Conservation (phyloP, 208 protist species). For the Strigomonas oncopelti region DNA sequence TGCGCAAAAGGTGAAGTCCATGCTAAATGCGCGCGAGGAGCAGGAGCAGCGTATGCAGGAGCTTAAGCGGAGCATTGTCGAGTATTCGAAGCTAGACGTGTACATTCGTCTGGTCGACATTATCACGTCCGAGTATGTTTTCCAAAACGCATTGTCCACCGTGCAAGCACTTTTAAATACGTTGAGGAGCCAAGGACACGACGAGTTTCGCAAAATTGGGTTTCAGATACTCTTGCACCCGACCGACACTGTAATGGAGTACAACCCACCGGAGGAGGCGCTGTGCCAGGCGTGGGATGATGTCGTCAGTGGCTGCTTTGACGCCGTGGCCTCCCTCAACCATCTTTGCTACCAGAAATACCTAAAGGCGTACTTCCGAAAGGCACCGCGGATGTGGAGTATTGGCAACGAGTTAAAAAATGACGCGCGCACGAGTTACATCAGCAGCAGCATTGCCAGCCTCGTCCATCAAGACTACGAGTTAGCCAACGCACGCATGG, state of each 20-base stretch:
- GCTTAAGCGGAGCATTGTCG: slow-evolving; percentile 89
- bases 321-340: slow-evolving; percentile 41
- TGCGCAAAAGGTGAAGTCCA: slow-evolving; percentile 85
- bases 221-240: slow-evolving; percentile 88
- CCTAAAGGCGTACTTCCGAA: slow-evolving; percentile 76
- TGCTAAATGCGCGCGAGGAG: slow-evolving; percentile 88
- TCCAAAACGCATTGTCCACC: slow-evolving; percentile 59
- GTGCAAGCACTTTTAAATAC: slow-evolving; percentile 70
- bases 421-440: slow-evolving; percentile 63
- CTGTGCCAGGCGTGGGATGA: slow-evolving; percentile 60
- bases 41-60: slow-evolving; percentile 78
- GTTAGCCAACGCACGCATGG: slow-evolving; percentile 71
- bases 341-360: slow-evolving; percentile 80
- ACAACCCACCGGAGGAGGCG: slow-evolving; percentile 65
- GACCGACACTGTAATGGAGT: slow-evolving; percentile 56
- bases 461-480: slow-evolving; percentile 81
- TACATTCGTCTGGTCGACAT: slow-evolving; percentile 89
- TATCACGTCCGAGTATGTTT: slow-evolving; percentile 83
- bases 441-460: slow-evolving; percentile 49
- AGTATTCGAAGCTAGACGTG: slow-evolving; percentile 85
- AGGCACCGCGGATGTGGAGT: slow-evolving; percentile 74
- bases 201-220: slow-evolving; percentile 71
- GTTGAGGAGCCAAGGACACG: slow-evolving; percentile 49
- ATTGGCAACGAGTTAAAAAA: slow-evolving; percentile 57
- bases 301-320: slow-evolving; percentile 62